A percentile compares a stretch with the other conserved stretches of the same genome.
Conservation (phyloP, 345 rosid genomes). For the Cochlearia excelsa region DNA sequence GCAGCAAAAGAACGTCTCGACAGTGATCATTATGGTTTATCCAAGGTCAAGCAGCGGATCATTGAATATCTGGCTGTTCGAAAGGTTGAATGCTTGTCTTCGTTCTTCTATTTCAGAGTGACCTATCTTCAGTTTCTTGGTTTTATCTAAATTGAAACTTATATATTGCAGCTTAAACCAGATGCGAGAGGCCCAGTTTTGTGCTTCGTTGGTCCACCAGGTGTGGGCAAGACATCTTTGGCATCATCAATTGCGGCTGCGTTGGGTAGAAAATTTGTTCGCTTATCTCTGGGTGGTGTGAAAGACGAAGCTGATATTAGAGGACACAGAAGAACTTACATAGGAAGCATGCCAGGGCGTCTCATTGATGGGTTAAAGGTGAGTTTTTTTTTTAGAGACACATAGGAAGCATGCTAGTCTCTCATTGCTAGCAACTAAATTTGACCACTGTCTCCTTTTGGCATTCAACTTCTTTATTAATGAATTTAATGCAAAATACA, state of each 20-base stretch:
- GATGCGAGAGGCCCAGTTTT: conserved; percentile 97
- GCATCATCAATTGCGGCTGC: conserved; percentile 96
- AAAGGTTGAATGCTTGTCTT: conserved; percentile 57
- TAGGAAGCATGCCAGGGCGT: conserved; percentile 99
- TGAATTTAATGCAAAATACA: conserved; percentile 1
- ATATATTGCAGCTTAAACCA: conserved; percentile 79
- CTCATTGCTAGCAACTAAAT: too few relatives aligned
- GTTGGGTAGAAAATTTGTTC: conserved; percentile 88
- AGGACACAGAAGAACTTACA: conserved; percentile 98
- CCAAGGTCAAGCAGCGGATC: conserved; percentile 92
- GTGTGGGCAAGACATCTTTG: conserved; percentile 97
- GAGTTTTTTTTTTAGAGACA: conserved; percentile 2
- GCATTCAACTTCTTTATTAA: neutral
- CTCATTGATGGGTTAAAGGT: conserved; percentile 98
- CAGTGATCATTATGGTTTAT: conserved; percentile 86
- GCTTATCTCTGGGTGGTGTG: conserved; percentile 96
- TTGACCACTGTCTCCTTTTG: too few relatives aligned
- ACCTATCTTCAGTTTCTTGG: conserved; percentile 15
- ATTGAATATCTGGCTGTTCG: conserved; percentile 99
- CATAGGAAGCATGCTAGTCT: too few relatives aligned
- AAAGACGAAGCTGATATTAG: conserved; percentile 99
- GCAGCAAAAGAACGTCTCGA: conserved; percentile 93
- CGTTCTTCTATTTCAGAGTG: conserved; percentile 1
- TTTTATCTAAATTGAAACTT: conserved; percentile 25
- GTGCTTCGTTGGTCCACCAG: conserved; percentile 99